Conservation (phyloP, 345 rosid genomes). For the Salix exigua region DNA sequence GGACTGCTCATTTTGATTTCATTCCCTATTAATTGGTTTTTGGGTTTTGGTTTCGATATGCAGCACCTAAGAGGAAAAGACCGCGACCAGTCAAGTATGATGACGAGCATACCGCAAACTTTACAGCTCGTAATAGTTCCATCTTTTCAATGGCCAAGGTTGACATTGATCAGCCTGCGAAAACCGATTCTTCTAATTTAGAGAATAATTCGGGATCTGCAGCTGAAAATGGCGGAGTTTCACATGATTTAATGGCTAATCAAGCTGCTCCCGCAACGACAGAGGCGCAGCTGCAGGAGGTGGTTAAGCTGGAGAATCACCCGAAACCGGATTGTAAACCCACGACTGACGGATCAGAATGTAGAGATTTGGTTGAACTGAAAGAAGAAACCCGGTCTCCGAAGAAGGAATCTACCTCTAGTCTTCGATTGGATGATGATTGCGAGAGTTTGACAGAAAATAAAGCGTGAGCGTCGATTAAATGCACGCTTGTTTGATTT, state of each 20-base stretch:
- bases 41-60: slow-evolving; percentile 9
- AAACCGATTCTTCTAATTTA: slow-evolving; percentile 42
- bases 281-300: slow-evolving; percentile 1
- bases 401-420: slow-evolving; percentile 48
- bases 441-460: slow-evolving; percentile 31
- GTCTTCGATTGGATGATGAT: slow-evolving; percentile 50
- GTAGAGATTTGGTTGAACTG: slow-evolving; percentile 29
- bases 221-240: slow-evolving; percentile 16
- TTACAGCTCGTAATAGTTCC: slow-evolving; percentile 43
- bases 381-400: slow-evolving; percentile 59
- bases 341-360: slow-evolving; percentile 38
- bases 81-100: slow-evolving; percentile 81
- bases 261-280: neutral
- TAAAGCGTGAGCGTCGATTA: slow-evolving; percentile 46
- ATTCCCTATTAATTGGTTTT: neutral
- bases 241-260: neutral
- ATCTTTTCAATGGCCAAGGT: slow-evolving; percentile 45
- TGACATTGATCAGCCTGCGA: slow-evolving; percentile 51
- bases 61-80: slow-evolving; percentile 93
- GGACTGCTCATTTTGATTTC: neutral
- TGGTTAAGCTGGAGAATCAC: slow-evolving; percentile 8
- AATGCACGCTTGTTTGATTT: neutral
- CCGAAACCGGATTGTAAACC: slow-evolving; percentile 25
- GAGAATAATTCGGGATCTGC: slow-evolving; percentile 32
- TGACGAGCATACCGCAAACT: slow-evolving; percentile 57